These are phyloP conservation scores for Plasmodium cynomolgi DNA, from an alignment of 169 alveolate genomes.

Conservation along the genomic window DNA sequence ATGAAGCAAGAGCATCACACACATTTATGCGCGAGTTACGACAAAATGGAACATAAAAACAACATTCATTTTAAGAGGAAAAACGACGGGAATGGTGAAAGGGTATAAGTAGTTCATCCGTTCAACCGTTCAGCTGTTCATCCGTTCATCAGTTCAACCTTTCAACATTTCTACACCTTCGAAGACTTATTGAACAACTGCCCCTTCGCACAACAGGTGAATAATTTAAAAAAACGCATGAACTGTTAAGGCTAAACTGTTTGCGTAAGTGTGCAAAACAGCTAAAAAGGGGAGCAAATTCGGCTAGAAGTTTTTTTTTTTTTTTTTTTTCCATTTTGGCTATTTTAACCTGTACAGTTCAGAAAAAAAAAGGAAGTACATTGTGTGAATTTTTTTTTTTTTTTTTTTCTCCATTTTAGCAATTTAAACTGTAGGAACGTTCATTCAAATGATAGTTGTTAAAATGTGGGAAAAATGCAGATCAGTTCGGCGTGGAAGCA, in stretches of 20 bases:
- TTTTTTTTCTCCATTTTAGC: constrained; percentile 38
- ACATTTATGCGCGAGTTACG: neutral
- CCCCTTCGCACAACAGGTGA: neutral
- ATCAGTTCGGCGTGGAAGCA: neutral
- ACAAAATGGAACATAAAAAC: neutral
- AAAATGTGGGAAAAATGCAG: neutral
- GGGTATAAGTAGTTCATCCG: neutral
- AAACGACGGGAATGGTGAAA: neutral
- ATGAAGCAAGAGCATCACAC: neutral
- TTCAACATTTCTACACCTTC: neutral
- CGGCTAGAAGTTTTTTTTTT: neutral
- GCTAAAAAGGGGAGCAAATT: neutral
- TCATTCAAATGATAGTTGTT: constrained; percentile 15
- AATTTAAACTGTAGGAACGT: constrained; percentile 3
- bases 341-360: constrained; percentile 23
- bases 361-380: constrained; percentile 4
- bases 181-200: neutral
- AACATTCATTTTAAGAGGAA: neutral
- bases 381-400: constrained; percentile 22
- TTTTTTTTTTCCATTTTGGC: constrained; percentile 23
- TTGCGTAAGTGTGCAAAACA: neutral
- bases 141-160: neutral
- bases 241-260: neutral
- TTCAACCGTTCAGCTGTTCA: neutral
- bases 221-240: neutral